These are phyloP conservation scores for Tympanopsis confertula DNA, from an alignment of 2,329 filamentous ascomycete genomes.

Conservation along the genomic window DNA sequence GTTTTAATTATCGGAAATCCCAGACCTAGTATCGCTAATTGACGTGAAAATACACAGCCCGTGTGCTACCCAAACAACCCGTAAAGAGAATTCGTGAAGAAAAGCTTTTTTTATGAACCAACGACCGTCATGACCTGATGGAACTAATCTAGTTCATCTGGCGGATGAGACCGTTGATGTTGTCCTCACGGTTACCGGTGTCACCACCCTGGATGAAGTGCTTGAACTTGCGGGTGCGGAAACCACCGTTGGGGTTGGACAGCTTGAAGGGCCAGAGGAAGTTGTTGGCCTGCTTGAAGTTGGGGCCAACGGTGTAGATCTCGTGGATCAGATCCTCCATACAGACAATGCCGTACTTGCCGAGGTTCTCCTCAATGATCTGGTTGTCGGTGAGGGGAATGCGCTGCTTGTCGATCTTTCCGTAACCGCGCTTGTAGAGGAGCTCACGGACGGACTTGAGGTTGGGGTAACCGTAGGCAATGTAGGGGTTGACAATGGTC, in stretches of 20 bases:
- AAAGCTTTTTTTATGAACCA: too few relatives aligned
- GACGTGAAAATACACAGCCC: too few relatives aligned
- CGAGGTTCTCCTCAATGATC: constrained; percentile 91
- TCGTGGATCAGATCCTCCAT: constrained; percentile 99
- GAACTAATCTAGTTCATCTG: constrained; percentile 99
- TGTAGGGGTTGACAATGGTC: constrained; percentile 96
- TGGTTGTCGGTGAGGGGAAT: constrained; percentile 93
- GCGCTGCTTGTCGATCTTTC: constrained; percentile 97
- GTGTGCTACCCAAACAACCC: too few relatives aligned
- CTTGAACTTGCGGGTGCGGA: constrained; percentile 95
- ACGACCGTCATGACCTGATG: too few relatives aligned
- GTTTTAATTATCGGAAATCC: too few relatives aligned
- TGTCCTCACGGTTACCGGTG: constrained; percentile 94
- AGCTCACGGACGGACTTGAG: constrained; percentile 98
- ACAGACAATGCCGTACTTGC: constrained; percentile 98
- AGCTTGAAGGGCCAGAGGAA: constrained; percentile 99
- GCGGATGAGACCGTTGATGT: constrained; percentile 91
- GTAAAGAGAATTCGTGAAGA: too few relatives aligned
- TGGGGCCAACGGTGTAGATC: constrained; percentile 96
- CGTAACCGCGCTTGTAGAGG: constrained; percentile 99
- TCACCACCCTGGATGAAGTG: constrained; percentile 99
- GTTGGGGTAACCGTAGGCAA: constrained; percentile 99
- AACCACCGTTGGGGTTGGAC: constrained; percentile 92
- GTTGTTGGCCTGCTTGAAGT: constrained; percentile 99
- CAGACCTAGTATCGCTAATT: too few relatives aligned